Conservation (phyloP, 192 early-diverging fungal species). For the Gaertneriomyces semiglobifer region DNA sequence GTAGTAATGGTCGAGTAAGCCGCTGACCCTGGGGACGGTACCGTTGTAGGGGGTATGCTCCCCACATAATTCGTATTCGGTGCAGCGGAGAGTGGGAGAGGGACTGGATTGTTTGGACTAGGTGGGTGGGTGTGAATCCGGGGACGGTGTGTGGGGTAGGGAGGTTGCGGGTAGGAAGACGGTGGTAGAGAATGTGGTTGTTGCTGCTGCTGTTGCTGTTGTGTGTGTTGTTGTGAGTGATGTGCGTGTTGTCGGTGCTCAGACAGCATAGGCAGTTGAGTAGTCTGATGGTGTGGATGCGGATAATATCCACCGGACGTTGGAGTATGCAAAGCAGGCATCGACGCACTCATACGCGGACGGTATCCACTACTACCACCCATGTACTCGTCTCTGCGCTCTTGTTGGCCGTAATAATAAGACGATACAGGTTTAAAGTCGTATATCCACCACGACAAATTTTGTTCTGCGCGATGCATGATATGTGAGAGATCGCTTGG, state of each 20-base stretch:
- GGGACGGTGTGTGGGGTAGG: no score
- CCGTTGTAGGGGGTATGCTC: no score
- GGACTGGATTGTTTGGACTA: no score
- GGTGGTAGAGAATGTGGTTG: constrained; percentile 5
- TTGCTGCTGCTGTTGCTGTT: constrained; percentile 1
- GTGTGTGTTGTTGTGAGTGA: neutral
- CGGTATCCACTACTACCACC: constrained; percentile 5
- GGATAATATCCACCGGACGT: neutral
- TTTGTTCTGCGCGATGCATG: no score
- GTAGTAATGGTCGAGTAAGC: no score
- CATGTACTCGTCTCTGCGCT: neutral
- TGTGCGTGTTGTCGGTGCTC: neutral
- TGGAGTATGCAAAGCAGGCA: neutral
- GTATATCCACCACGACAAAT: no score
- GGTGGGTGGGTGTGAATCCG: no score
- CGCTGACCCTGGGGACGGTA: no score
- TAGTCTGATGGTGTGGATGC: neutral
- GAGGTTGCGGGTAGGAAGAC: neutral
- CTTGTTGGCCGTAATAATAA: neutral
- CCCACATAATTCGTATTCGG: no score
- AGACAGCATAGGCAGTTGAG: neutral
- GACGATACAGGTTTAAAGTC: no score
- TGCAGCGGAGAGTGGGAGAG: no score
- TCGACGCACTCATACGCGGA: constrained; percentile 3
- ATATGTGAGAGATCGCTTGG: no score